These are phyloP conservation scores for Fonsecaea multimorphosa DNA, from an alignment of 2,329 filamentous ascomycete genomes.

Conservation along the genomic window DNA sequence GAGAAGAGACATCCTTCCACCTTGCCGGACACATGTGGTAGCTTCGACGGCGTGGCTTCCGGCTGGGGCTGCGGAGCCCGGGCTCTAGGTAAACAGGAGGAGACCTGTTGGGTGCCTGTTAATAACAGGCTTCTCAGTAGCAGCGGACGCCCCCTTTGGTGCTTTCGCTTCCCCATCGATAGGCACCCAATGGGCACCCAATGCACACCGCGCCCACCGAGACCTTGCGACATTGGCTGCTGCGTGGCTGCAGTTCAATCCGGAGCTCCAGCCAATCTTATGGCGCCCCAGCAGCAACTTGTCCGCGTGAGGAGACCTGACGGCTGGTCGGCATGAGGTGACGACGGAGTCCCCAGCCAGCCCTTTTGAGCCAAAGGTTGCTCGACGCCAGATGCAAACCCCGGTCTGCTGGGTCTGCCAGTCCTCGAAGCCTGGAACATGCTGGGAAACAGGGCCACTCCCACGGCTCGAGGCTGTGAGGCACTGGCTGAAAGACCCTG, in stretches of 20 bases:
- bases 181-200: conserved; percentile 2
- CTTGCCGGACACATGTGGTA: neutral
- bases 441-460: conserved; percentile 7
- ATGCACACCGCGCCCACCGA: neutral
- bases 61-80: neutral
- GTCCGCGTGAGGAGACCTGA: neutral
- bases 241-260: conserved; percentile 10
- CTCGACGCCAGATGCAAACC: conserved; percentile 6
- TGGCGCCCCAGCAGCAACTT: neutral
- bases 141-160: conserved; percentile 7
- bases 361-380: neutral
- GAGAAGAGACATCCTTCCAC: conserved; percentile 2
- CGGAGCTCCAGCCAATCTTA: conserved; percentile 14
- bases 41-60: neutral
- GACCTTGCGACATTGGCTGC: conserved; percentile 3
- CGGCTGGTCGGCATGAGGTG: neutral
- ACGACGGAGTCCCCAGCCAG: neutral
- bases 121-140: conserved; percentile 1
- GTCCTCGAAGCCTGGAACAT: conserved; percentile 14
- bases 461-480: conserved; percentile 14
- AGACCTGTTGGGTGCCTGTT: neutral
- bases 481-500: conserved; percentile 14
- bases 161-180: conserved; percentile 12
- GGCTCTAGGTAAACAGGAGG: neutral
- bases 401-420: conserved; percentile 1